phyloP scores from a whole-genome alignment of 441 rosid genomes.

The Manihot esculenta region DNA sequence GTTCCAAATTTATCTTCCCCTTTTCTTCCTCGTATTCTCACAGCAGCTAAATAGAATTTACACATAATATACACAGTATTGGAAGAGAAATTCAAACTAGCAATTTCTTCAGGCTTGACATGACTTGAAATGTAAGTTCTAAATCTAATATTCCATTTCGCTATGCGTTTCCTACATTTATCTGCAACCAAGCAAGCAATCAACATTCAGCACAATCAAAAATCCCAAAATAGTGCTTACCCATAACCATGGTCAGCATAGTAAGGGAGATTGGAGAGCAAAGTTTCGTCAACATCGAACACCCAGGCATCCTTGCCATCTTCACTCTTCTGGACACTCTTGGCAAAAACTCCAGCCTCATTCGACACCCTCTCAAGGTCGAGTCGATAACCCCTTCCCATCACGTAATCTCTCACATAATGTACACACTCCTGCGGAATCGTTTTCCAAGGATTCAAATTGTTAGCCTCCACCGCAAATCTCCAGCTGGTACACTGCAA shows the following conservation, averaged over 20 bases:
- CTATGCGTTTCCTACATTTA: constrained; percentile 7
- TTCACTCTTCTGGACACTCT: constrained; percentile 39
- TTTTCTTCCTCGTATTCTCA: not conserved
- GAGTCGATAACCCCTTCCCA: constrained; percentile 58
- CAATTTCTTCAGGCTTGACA: not conserved
- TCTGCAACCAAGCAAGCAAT: constrained; percentile 9
- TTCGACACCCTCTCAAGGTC: constrained; percentile 65
- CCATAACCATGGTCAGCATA: constrained; percentile 77
- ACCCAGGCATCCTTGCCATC: constrained; percentile 88
- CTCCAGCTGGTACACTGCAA: constrained; percentile 88
- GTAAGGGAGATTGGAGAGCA: constrained; percentile 88
- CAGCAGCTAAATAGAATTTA: not conserved
- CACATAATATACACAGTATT: not conserved
- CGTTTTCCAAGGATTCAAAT: constrained; percentile 76
- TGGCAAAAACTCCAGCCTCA: constrained; percentile 65
- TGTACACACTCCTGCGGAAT: constrained; percentile 69
- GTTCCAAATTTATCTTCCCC: not conserved
- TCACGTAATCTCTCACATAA: constrained; percentile 62
- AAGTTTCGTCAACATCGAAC: constrained; percentile 88
- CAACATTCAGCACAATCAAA: not conserved
- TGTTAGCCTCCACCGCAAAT: constrained; percentile 81
- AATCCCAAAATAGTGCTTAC: constrained; percentile 28
- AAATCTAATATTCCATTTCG: not conserved
- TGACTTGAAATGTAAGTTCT: not conserved
- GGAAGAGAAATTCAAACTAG: not conserved